Base-by-base conservation (phyloP, 805 yeast species). In the Priceomyces fermenticarens region DNA sequence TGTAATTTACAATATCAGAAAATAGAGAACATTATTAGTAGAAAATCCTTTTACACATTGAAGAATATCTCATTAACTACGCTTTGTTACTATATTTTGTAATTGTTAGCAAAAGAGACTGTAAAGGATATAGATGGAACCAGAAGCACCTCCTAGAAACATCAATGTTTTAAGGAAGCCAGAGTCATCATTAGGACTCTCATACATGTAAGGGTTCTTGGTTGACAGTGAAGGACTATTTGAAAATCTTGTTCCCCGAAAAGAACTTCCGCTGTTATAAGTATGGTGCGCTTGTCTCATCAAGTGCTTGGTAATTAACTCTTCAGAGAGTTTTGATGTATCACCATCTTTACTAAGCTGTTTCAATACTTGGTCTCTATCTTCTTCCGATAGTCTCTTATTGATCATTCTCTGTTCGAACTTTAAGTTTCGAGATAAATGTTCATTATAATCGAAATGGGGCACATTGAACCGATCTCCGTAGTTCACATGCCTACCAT, bases 401-500 rank as follows among this genome's bases (percentile, higher is more conserved):
- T 58, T 62, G 42, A 72, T 58, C 35, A 70, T 55, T 10, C 73
- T 50, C 45, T 70, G 73, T 51, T 72, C 77, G 39, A 71, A 68
- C 49, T 69, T 72, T 41, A 80, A 62, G 43, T 78, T 77, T 37
- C 79, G 72, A 25, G 64, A 57, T 4, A 78, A 61, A 54, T 80
- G 85, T 42, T 72, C 70, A 43, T 74, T 67, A 48, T 75, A 77
- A 56, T 80, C 78, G 48, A 80, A 80, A 57, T 80, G 85, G 2
- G 85, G 83, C 3, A 79, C 83, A 48, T 78, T 83, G 44, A 48
- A 58, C 32, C 80, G 58, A 47, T 67, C 66, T 5, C 73, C 73
- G 30, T 65, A 60, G 40, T 67, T 60, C n/a, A 53, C 41, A 39
- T 58, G 71, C 25, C 57, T 53, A 2, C 76, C 75, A 10, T 59